Base-by-base conservation (phyloP, 78 protist genomes). In the Pigoraptor vietnamica region DNA sequence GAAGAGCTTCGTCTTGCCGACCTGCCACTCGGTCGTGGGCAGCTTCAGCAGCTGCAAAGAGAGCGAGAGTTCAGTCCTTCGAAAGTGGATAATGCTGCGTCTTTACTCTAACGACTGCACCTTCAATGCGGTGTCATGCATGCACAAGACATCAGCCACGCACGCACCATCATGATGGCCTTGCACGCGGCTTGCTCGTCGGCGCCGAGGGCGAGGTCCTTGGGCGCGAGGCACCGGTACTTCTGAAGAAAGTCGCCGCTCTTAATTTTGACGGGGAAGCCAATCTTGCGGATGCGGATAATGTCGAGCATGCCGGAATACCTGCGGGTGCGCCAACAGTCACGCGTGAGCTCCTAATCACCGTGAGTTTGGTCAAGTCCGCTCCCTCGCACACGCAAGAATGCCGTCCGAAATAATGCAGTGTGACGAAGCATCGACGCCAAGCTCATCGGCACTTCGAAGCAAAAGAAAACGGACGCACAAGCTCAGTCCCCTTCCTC, bases 251-350 rank as follows among this genome's bases (percentile, higher is more conserved):
- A 79, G 84, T 79, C 84, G 84, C 32, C 34, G 34, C 34, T 25
- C 84, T 79, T 79, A 25, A 79, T 79, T 21, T 40, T 81, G 33
- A 90, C n/a, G 81, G 98, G 96, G 39, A 84, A 97, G 40, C 97
- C 98, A 14, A 33, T 23, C 95, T 94, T 94, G 33, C 97, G 92
- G 90, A 97, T 94, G 39, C 88, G 67, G 81, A 97, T 95, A n/a
- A 94, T 96, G 37, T 95, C 97, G 48, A 95, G 90, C 81, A 97
- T 93, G 33, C 98, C 98, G 29, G 95, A 93, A 90, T 93, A 96
- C 67, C 67, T 48, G 6, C 67, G 67, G 29, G 14, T 48, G 67
- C 67, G 29, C 6, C 14, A 14, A 48, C 67, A n/a, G n/a, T n/a
- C n/a, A n/a, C n/a, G n/a, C n/a, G n/a, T n/a, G n/a, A n/a, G n/a